Evolutionary conservation across 1,284 basidiomycete species (phyloP).

Genomic region (Trametes pubescens): DNA sequence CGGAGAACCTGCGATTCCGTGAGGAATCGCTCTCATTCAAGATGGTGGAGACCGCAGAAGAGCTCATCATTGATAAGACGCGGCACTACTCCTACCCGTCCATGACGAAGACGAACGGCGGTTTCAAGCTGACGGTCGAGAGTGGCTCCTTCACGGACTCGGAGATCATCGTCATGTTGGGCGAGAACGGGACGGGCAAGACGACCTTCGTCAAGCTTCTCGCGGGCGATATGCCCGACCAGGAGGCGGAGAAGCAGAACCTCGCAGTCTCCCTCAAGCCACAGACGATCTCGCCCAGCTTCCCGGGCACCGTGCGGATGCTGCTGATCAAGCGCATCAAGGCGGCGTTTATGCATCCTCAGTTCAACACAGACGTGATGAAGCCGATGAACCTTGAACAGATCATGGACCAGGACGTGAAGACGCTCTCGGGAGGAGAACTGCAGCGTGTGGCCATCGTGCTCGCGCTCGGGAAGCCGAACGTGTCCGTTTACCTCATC

Average conservation of each 20-base stretch:
- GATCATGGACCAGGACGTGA: constrained; percentile 96
- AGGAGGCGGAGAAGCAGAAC: constrained; percentile 81
- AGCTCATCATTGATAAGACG: constrained; percentile 84
- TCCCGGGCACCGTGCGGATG: constrained; percentile 93
- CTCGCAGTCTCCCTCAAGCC: constrained; percentile 93
- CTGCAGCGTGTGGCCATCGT: constrained; percentile 95
- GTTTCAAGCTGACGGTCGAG: constrained; percentile 93
- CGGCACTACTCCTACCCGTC: constrained; percentile 88
- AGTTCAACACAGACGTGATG: constrained; percentile 96
- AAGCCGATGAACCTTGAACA: constrained; percentile 95
- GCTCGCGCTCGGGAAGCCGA: constrained; percentile 85
- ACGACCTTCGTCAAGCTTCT: constrained; percentile 95
- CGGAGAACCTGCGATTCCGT: constrained; percentile 97
- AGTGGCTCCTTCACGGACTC: constrained; percentile 92
- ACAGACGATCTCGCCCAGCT: constrained; percentile 95
- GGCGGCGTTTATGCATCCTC: constrained; percentile 93
- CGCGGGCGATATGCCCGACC: constrained; percentile 89
- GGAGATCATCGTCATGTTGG: constrained; percentile 97
- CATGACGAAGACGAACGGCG: constrained; percentile 95
- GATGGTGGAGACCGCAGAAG: constrained; percentile 94
- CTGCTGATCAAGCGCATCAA: constrained; percentile 94
- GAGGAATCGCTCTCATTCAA: constrained; percentile 95
- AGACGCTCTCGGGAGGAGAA: constrained; percentile 96
- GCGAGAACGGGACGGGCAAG: constrained; percentile 98
- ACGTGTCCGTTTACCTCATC: constrained; percentile 86